A percentile compares a stretch with the other conserved stretches of the same genome.
Evolutionary conservation across 139 green algal species (phyloP).

Genomic region (Parachlorella kessleri): DNA sequence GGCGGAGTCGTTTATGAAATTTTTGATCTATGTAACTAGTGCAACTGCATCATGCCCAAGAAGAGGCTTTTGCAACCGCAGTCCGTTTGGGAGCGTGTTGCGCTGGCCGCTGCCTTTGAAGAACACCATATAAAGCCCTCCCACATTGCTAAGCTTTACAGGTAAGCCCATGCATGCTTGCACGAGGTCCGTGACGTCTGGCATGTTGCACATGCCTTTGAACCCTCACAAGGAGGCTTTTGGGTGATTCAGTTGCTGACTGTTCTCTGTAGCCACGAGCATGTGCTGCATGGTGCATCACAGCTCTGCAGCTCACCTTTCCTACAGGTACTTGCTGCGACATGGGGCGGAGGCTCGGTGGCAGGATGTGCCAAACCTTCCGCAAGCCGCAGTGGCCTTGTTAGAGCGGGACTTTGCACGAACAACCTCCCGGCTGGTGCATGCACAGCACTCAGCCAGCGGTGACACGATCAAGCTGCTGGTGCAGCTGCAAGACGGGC

Average conservation of each 20-base stretch:
- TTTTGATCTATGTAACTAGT: too few species aligned
- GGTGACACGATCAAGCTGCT: constrained; percentile 87
- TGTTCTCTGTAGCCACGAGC: neutral
- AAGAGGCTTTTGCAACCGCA: constrained; percentile 36
- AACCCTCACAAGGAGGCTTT: neutral
- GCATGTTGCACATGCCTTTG: neutral
- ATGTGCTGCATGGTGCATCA: neutral
- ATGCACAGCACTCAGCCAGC: constrained; percentile 55
- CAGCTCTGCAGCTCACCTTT: neutral
- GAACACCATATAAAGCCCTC: constrained; percentile 57
- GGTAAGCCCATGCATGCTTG: constrained; percentile 35
- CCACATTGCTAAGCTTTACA: constrained; percentile 65
- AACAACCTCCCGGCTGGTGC: constrained; percentile 59
- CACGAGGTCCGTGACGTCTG: neutral
- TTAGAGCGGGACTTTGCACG: constrained; percentile 62
- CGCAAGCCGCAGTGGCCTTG: constrained; percentile 56
- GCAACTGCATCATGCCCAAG: constrained; percentile 43
- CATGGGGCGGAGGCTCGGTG: constrained; percentile 57
- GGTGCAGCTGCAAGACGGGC: constrained; percentile 90
- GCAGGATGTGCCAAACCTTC: constrained; percentile 72
- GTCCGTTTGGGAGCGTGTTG: constrained; percentile 62
- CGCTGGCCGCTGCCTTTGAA: constrained; percentile 54
- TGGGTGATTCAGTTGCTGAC: neutral
- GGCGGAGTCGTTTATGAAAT: too few species aligned
- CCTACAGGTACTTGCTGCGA: constrained; percentile 61